Evolutionary conservation across 2,329 filamentous ascomycete species (phyloP).

Genomic region (Microsporum audouinii): DNA sequence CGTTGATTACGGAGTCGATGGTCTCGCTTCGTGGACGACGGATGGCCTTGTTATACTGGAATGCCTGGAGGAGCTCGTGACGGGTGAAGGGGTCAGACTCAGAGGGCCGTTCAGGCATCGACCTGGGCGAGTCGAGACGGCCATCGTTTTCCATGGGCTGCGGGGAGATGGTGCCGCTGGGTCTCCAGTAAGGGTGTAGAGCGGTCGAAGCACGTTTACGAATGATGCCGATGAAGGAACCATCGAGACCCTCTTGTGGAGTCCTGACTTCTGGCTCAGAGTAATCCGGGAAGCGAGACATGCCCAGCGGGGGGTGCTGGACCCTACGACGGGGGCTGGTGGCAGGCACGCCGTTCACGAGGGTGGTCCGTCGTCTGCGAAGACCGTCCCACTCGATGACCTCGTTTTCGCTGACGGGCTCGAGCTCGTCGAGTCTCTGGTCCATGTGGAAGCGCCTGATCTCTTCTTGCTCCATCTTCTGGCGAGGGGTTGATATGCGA

Average conservation of each 20-base stretch:
- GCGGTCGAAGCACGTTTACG: conserved; percentile 30
- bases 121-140: conserved; percentile 3
- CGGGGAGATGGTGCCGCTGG: not conserved
- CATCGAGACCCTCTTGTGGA: conserved; percentile 20
- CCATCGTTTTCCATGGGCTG: conserved; percentile 16
- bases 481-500: conserved; percentile 62
- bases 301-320: conserved; percentile 67
- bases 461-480: conserved; percentile 70
- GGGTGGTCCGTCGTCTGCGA: conserved; percentile 55
- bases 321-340: conserved; percentile 35
- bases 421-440: conserved; percentile 56
- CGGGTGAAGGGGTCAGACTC: conserved; percentile 51
- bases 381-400: conserved; percentile 86
- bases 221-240: conserved; percentile 29
- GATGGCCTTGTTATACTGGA: conserved; percentile 10
- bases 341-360: conserved; percentile 36
- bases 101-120: conserved; percentile 23
- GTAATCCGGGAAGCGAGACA: conserved; percentile 68
- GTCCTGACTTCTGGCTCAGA: conserved; percentile 40
- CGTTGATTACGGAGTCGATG: not conserved
- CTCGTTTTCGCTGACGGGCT: conserved; percentile 67
- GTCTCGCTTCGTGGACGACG: not conserved
- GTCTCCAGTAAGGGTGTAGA: conserved; percentile 26
- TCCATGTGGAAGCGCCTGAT: conserved; percentile 69
- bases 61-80: conserved; percentile 50